Evolutionary conservation across 139 green algal species (phyloP), one percentile per base, ranked within the genome.

Genomic region (Chlamydomonas asymmetrica): DNA sequence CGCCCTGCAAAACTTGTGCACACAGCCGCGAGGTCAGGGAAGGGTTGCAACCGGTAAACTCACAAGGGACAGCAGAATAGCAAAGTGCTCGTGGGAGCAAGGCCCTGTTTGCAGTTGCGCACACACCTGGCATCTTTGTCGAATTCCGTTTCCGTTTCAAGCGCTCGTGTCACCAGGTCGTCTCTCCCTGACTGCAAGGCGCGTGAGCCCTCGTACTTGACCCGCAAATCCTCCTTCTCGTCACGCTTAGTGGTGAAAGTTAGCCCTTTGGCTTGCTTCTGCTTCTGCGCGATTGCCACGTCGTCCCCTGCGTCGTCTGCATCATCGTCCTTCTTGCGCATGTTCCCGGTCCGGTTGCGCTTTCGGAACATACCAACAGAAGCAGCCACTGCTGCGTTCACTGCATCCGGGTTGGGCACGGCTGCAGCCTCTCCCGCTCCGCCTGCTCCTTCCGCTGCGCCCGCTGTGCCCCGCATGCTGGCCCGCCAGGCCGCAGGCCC

Each of bases 81-180:
- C 22, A 49, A 29, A 6, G 0, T 40, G 40, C 39, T n/a, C n/a
- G 8, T 27, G 43, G 31, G 3, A 50, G 13, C 38, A 3, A 3
- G 3, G 18, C 41, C 23, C 9, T 3, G 10, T 65, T 16, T 22
- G 9, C 57, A 69, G 35, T 23, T 56, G 27, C 41, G 7, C 0
- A n/a, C 84, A 3, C 56, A 93, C 86, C 93, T 80, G 0, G 81
- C 82, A 73, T 97, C 93, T 34, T 86, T 63, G 70, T 97, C 90
- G 41, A 83, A 86, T 60, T 91, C 74, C 4, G 93, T 97, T 71
- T 96, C 91, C 29, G 88, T 94, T 66, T 97, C 88, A 29, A 94
- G 69, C 1, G 27, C 32, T 1, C 76, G 48, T 0, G 91, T 96
- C 0, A 90, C 93, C 5, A 82, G 78, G 31, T 78, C 49, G 80